Evolutionary conservation across 495 filamentous ascomycete species (phyloP).

Genomic region (Physcia stellaris): DNA sequence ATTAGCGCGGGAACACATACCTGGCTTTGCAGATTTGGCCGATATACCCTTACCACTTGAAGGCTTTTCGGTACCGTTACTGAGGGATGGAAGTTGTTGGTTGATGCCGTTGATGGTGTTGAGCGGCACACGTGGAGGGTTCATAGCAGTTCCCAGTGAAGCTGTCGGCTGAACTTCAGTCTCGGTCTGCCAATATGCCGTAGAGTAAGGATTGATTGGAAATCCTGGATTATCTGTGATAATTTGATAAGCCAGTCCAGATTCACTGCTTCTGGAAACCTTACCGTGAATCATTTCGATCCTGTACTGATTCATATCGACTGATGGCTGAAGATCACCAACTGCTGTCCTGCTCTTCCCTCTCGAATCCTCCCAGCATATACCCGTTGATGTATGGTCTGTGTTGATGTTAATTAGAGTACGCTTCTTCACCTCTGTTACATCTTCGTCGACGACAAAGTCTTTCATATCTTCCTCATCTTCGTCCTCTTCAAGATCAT

Average conservation of each 20-base stretch:
- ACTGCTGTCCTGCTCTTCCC: slow-evolving; percentile 26
- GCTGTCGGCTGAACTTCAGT: slow-evolving; percentile 6
- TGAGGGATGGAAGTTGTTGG: not conserved
- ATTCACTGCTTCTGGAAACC: slow-evolving; percentile 9
- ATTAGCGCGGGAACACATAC: no score
- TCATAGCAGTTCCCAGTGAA: slow-evolving; percentile 15
- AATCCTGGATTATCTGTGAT: slow-evolving; percentile 26
- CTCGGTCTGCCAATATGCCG: slow-evolving; percentile 55
- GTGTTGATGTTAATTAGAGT: slow-evolving; percentile 48
- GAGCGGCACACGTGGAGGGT: slow-evolving; percentile 14
- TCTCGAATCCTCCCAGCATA: slow-evolving; percentile 74
- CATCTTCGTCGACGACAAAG: slow-evolving; percentile 40
- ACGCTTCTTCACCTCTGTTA: slow-evolving; percentile 19
- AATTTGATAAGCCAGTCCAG: slow-evolving; percentile 11
- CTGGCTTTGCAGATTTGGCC: slow-evolving; percentile 16
- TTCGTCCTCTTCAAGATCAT: slow-evolving; percentile 45
- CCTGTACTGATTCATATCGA: slow-evolving; percentile 38
- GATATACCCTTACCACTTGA: slow-evolving; percentile 18
- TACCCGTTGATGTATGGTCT: slow-evolving; percentile 59
- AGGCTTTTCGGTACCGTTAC: not conserved
- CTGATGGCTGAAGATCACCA: slow-evolving; percentile 28
- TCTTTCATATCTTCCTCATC: slow-evolving; percentile 41
- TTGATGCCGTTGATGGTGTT: slow-evolving; percentile 8
- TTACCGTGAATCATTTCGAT: slow-evolving; percentile 64
- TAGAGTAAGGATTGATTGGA: slow-evolving; percentile 77